A percentile compares a stretch with the other conserved stretches of the same genome.
These are phyloP conservation scores for Hericium coralloides DNA, from an alignment of 768 basidiomycete genomes.

Conservation along the genomic window DNA sequence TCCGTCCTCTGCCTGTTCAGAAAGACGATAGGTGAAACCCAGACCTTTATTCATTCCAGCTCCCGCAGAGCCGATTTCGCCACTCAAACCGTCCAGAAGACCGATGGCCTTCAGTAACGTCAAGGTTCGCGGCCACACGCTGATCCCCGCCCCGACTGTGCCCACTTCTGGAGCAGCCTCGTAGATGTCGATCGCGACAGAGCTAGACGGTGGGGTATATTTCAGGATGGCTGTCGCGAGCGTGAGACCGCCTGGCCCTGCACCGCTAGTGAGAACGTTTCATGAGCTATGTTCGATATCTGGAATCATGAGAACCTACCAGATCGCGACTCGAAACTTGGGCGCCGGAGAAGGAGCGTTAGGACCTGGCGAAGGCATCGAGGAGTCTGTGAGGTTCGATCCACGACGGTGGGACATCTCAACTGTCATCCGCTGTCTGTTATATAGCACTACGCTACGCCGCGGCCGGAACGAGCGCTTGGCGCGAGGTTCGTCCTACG, in stretches of 20 bases:
- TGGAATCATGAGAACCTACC: background rate
- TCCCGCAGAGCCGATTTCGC: background rate
- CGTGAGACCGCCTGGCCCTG: background rate
- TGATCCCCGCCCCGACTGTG: constrained; percentile 1
- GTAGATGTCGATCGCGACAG: background rate
- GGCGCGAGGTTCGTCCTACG: no score
- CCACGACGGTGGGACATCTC: no score
- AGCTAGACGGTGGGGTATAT: no score
- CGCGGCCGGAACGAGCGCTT: no score
- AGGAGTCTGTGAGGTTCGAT: no score
- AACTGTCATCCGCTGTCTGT: no score
- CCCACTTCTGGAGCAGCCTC: background rate
- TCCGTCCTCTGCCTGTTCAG: background rate
- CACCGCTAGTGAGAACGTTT: background rate
- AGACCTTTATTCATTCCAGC: background rate
- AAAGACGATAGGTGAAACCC: background rate
- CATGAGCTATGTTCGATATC: background rate
- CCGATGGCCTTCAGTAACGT: background rate
- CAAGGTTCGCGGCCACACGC: background rate
- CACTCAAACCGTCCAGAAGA: background rate
- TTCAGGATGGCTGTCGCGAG: background rate
- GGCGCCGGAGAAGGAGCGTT: background rate
- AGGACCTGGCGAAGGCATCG: no score
- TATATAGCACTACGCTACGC: no score
- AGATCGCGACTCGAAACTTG: background rate